Evolutionary conservation across 179 eudicot species (phyloP), one percentile per base, ranked within the genome.

Genomic region (Drosera spatulata): DNA sequence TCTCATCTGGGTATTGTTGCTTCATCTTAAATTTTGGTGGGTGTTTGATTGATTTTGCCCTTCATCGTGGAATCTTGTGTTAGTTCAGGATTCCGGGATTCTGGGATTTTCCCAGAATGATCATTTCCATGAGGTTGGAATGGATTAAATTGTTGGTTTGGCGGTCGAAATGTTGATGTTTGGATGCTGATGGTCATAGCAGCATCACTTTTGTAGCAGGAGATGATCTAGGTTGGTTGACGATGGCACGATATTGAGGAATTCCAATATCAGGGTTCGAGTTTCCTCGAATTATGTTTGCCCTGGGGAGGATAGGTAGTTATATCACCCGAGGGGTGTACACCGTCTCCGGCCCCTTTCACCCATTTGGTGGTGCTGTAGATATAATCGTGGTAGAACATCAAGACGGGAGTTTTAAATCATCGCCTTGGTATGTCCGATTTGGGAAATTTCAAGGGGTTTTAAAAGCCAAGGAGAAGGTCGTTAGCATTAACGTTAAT

Each of bases 371-470:
- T 66, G 99, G 99, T 49, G 99, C 95, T 14, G 94, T 93, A 42
- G 99, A 93, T 80, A 86, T 88, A 45, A 82, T 94, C 65, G 97
- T 90, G 61, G 99, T 94, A 57, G 80, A 87, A 59, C 99, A 94
- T 50, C 76, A 74, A 58, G 96, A 94, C 65, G 97, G 99, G 41
- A 81, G 79, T 68, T 82, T 74, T 56, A 89, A 85, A 68, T 93
- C 99, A 1, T 85, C 94, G 6, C 99, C 99, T 56, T 89, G 97
- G 97, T 84, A 93, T 61, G 87, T 89, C 54, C 74, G 87, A 44
- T 93, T 93, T 63, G 99, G 99, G 37, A 93, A 93, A 66, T 89
- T 85, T 73, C 99, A 93, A 77, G 96, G 95, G 50, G 95, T 86
- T 57, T 67, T 89, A 58, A 89, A 89, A 77, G 69, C 88, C 2